Base-by-base conservation (phyloP, 2,329 filamentous ascomycete genomes). In the Nemania sp. region DNA sequence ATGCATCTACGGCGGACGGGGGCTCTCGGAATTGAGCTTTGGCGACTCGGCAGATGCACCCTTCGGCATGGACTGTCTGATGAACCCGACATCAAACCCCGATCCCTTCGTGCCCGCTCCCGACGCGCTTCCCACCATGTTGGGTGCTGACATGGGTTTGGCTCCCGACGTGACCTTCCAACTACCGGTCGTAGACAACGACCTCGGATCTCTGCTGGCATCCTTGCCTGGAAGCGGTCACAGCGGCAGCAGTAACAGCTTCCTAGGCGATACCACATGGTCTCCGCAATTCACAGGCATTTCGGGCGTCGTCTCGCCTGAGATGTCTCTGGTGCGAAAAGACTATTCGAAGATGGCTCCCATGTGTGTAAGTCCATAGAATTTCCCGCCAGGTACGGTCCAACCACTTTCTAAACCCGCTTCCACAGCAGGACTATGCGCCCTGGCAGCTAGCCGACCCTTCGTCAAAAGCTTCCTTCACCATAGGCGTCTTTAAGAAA, bases 381-480 rank as follows among this genome's bases (percentile, higher is more conserved):
- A 34, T 6, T 6, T 21, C 18, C 7, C n/a, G 29, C 13, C 13
- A 7, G 18, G 4, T 9, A 20, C 40, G n/a, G n/a, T 32, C 4
- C 35, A 15, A 12, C 39, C 17, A 12, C 39, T 11, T 20, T 39
- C 48, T 40, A 46, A 56, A 20, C 54, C 60, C 15, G 57, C 47
- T 20, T 21, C 21, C 21, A 12, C 49, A 69, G 67, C 64, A 64
- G 25, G 62, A 60, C 20, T 69, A 63, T 29, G 63, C 69, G 62
- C 55, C 67, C 29, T 66, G 62, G 68, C 63, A 67, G 54, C 64
- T 80, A 9, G 71, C 78, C 64, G 79, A 81, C 57, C 72, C 76
- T 42, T 74, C 73, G 48, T 76, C 74, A 25, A 72, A 74, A 49
- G 64, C 78, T 35, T 75, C 76, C 54, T 75, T 71, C 64, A 68